Conservation (phyloP, 1,284 basidiomycete genomes). For the Moesziomyces antarcticus region DNA sequence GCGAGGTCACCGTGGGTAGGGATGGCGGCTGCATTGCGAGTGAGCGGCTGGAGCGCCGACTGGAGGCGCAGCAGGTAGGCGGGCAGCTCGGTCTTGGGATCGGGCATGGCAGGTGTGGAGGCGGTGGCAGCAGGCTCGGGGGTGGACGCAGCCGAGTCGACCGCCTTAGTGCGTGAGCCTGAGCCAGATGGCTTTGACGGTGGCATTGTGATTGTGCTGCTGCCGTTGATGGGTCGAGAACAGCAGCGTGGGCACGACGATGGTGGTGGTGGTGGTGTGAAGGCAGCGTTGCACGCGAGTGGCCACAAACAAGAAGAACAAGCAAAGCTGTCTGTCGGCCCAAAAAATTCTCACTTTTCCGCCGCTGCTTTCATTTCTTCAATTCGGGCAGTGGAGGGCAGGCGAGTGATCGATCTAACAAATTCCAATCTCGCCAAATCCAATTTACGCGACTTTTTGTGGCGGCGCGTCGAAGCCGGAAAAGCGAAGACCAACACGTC, state of each 20-base stretch:
- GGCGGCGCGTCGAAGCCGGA: constrained; percentile 3
- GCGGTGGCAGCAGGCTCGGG: constrained; percentile 10
- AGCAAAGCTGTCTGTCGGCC: too few species aligned
- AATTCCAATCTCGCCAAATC: neutral
- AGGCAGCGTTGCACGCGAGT: too few species aligned
- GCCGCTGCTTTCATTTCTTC: neutral
- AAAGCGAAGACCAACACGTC: constrained; percentile 15
- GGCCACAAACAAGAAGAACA: too few species aligned
- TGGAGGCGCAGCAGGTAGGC: constrained; percentile 52
- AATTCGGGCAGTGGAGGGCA: constrained; percentile 19
- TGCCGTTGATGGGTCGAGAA: neutral
- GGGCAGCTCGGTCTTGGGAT: constrained; percentile 28
- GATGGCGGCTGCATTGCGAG: constrained; percentile 65
- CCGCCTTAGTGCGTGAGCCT: constrained; percentile 1
- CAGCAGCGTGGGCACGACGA: constrained; percentile 5
- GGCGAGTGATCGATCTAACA: constrained; percentile 11
- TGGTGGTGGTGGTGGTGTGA: constrained; percentile 6
- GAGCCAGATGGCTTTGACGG: constrained; percentile 14
- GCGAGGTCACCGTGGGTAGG: constrained; percentile 74
- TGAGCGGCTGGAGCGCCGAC: constrained; percentile 52
- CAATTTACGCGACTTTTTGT: constrained; percentile 27
- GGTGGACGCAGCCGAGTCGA: neutral
- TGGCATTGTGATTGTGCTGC: constrained; percentile 6
- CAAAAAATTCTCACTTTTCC: neutral
- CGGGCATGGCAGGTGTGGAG: constrained; percentile 18